Evolutionary conservation across 768 basidiomycete species (phyloP), one percentile per base, ranked within the genome.

Genomic region (button mushroom (Agaricus bisporus)): DNA sequence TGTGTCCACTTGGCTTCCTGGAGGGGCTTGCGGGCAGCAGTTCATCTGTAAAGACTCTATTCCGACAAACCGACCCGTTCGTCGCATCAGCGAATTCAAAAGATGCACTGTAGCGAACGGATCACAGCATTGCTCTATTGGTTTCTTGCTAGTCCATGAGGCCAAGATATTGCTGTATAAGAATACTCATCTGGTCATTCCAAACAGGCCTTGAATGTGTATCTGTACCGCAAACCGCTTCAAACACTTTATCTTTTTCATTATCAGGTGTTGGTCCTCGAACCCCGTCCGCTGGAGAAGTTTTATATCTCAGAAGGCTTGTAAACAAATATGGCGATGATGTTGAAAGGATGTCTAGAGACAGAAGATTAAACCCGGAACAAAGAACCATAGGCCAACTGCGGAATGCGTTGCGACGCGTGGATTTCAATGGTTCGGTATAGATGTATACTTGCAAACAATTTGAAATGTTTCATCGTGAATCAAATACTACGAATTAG

Each of bases 381-480:
- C 95, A 98, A 71, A 80, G 86, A 63, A 97, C 93, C 2, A 78
- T 74, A 29, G 94, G 90, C 15, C 83, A 92, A 70, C 66, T 98
- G 62, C 72, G 66, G 61, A 74, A 82, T 64, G 85, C 81, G 28
- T 70, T 89, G 56, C 70, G 66, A 58, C 81, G 78, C 63, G 81
- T 82, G 32, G 79, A 81, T 11, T 62, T 32, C 79, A 48, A 46
- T 37, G 46, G 29, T 58, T 49, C 45, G 35, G 26, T 41, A 38
- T 41, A 49, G 36, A 22, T 39, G 26, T 22, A 41, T 37, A 45
- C 18, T 3, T 53, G 28, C 9, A n/a, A 17, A 42, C 41, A 42
- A 28, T 41, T 50, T 50, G 25, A 22, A 22, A 22, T 22, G 22
- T 22, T 22, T 22, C 22, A 22, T 22, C 22, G 2, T 22, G 22